Base-by-base conservation (phyloP, 192 early-diverging fungal species). In the Podochytrium sp. region DNA sequence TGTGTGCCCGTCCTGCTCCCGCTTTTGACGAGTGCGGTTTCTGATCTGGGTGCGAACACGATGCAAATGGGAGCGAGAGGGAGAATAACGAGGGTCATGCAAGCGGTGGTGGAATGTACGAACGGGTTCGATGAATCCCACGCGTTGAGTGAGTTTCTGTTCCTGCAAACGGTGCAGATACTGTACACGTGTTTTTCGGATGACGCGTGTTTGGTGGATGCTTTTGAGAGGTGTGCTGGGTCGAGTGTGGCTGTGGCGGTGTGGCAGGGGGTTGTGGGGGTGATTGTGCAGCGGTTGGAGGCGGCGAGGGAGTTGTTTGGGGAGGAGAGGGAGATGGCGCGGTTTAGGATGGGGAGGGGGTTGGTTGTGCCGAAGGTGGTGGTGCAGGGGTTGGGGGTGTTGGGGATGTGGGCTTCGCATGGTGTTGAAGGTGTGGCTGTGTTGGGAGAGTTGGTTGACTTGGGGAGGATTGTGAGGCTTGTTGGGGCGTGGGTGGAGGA, bases 191-290 rank as follows among this genome's bases (percentile, higher is more conserved):
- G 63, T 65, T 65, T 47, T 30, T 7, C 16, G 40, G 42, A 65
- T n/a, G 63, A 65, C 14, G 63, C 41, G 29, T 65, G 63, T 65
- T 30, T 65, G 43, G 43, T 20, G 43, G 43, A 16, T 47, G 43
- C n/a, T 10, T 16, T 47, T 47, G 43, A 47, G 43, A 47, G 12
- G 10, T 10, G 10, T 47, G 43, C 10, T 47, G 43, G 43, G 43
- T 10, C 43, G 43, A n/a, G n/a, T n/a, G n/a, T n/a, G n/a, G n/a
- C n/a, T n/a, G 10, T 47, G 43, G 12, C 12, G n/a, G 43, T 16
- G 43, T 47, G 43, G 10, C 43, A 20, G 10, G 43, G 43, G 43
- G 43, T 47, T 47, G 10, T 10, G 43, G n/a, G 43, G 43, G 43
- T 47, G 43, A 47, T 16, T 47, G 43, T 16, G 43, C n/a, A 47